Base-by-base conservation (phyloP, 1,284 basidiomycete genomes). In the Cronartium quercuum region DNA sequence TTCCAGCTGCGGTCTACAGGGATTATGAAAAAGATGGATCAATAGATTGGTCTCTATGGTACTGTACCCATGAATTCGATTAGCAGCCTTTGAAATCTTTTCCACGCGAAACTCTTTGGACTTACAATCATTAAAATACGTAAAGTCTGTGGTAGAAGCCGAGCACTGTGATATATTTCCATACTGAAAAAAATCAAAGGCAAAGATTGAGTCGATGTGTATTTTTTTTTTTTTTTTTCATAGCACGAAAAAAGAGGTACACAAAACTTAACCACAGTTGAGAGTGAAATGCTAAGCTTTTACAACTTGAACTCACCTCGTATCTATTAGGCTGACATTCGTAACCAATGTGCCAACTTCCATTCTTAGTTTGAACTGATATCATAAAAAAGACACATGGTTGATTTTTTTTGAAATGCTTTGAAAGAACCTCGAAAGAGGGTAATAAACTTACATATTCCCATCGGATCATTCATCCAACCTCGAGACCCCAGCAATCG, bases 401-500 rank as follows among this genome's bases (percentile, higher is more conserved):
- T 58, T 4, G 9, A 21, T 4, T n/a, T 7, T 38, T 41, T 6
- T 5, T 21, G 13, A 7, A 18, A 21, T 18, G 18, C 18, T 3
- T 24, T 21, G 29, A 6, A 24, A 66, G 12, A 41, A 55, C 7
- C 24, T 21, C n/a, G 3, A 7, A 35, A 10, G 21, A 55, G 38
- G 10, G 37, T 51, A 35, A 58, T 18, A 37, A 34, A 55, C 75
- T 76, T 76, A 69, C 69, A 79, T 35, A 77, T 76, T 13, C 70
- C 77, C 78, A 79, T 78, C 6, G 77, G 78, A 34, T 77, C 78
- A 67, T 79, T 79, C 77, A 78, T 78, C 77, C 77, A 79, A n/a
- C 78, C 78, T 57, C 77, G 74, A 15, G 77, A 77, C 9, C 76
- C 78, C 18, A 78, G 76, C 24, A 79, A 65, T 0, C 77, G 62